phyloP scores from a whole-genome alignment of 164 flowering plant genomes.

The Umbellularia californica region DNA sequence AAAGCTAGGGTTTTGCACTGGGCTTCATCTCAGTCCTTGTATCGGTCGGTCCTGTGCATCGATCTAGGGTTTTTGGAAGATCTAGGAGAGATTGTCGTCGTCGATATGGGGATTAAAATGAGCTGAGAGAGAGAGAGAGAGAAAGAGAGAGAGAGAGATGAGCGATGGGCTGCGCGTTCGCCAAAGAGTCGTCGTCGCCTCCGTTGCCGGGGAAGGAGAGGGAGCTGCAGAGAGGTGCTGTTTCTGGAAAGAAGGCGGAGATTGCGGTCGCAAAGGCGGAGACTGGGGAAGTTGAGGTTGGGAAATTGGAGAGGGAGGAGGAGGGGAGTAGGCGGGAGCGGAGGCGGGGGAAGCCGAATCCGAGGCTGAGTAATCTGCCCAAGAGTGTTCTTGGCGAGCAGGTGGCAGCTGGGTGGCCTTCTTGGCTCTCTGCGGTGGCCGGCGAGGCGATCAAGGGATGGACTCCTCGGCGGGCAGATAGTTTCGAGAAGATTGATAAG shows the following conservation, averaged over 20 bases:
- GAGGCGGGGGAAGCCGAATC: conserved; percentile 32
- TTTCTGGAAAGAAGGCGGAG: conserved; percentile 16
- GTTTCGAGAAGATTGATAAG: conserved; percentile 52
- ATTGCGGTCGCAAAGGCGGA: conserved; percentile 12
- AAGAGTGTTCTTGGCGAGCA: conserved; percentile 46
- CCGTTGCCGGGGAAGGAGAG: conserved; percentile 18
- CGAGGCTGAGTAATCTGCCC: conserved; percentile 34
- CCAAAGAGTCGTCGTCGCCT: conserved; percentile 26
- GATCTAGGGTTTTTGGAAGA: background rate
- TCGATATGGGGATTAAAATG: conserved; percentile 5
- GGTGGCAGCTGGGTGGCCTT: conserved; percentile 62
- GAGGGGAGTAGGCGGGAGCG: conserved; percentile 18
- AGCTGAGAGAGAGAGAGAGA: conserved; percentile 14
- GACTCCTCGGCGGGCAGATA: conserved; percentile 49
- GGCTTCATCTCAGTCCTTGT: background rate
- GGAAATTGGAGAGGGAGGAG: conserved; percentile 16
- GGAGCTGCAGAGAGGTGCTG: conserved; percentile 2
- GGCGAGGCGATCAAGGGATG: conserved; percentile 55
- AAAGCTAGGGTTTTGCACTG: conserved; percentile 19
- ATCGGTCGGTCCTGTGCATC: background rate
- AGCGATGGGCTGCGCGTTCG: conserved; percentile 52
- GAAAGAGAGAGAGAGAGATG: conserved; percentile 12
- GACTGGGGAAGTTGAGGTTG: conserved; percentile 19
- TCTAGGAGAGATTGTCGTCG: background rate
- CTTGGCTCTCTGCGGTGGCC: conserved; percentile 54